Conservation (phyloP, 164 flowering plant species). For the Vitis rotundifolia region DNA sequence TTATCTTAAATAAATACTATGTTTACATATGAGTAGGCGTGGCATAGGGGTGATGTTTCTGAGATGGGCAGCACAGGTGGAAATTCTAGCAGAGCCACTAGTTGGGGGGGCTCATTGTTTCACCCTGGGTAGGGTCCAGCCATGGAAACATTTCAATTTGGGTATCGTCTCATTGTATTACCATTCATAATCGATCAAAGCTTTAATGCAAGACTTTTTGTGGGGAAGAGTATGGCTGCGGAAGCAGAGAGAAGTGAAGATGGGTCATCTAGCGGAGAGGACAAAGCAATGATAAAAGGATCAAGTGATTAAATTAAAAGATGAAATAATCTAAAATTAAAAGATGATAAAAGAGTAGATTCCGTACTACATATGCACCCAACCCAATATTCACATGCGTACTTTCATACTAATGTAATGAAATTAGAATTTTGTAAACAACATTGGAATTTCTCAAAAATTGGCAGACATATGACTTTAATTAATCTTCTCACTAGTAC, state of each 20-base stretch:
- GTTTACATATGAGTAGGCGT: no score
- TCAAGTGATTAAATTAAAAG: no score
- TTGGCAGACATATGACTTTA: no score
- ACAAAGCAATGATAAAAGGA: slow-evolving; percentile 13
- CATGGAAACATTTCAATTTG: slow-evolving; percentile 31
- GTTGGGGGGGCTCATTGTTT: slow-evolving; percentile 34
- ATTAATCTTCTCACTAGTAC: no score
- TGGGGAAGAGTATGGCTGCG: slow-evolving; percentile 32
- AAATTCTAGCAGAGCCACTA: slow-evolving; percentile 35
- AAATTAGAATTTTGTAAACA: no score
- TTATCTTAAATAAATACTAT: no score
- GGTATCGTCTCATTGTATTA: slow-evolving; percentile 29
- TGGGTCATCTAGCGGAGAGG: slow-evolving; percentile 32
- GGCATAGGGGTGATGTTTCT: slow-evolving; percentile 28
- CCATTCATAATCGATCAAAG: slow-evolving; percentile 34
- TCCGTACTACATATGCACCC: no score
- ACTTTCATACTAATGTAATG: no score
- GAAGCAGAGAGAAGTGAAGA: slow-evolving; percentile 45
- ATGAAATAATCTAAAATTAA: no score
- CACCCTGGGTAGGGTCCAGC: slow-evolving; percentile 38
- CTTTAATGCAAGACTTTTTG: slow-evolving; percentile 34
- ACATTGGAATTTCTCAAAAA: no score
- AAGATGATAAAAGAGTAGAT: no score
- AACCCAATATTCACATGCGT: no score
- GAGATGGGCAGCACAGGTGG: slow-evolving; percentile 47